These are phyloP conservation scores for Trypanosoma boissoni DNA, from an alignment of 208 protist genomes.

Conservation along the genomic window DNA sequence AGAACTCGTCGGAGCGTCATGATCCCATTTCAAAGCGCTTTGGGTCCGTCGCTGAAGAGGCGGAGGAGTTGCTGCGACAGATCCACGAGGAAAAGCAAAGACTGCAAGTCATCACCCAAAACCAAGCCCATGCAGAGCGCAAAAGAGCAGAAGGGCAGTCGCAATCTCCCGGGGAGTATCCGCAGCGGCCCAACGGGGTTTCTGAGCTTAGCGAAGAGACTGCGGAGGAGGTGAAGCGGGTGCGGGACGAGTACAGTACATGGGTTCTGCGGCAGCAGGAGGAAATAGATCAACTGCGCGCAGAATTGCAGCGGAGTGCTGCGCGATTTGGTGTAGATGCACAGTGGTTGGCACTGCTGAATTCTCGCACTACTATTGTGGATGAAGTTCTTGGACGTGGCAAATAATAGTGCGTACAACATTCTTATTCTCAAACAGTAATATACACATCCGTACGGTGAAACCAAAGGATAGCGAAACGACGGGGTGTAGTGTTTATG, in stretches of 20 bases:
- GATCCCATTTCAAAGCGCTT: too few relatives aligned
- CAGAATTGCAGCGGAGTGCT: conserved; percentile 1
- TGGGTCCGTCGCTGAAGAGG: neutral
- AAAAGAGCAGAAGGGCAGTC: too few relatives aligned
- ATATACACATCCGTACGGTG: too few relatives aligned
- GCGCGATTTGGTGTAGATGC: conserved; percentile 9
- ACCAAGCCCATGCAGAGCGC: neutral
- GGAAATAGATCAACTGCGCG: conserved; percentile 10
- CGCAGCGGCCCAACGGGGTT: neutral
- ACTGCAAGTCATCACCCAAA: neutral
- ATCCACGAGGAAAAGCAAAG: neutral
- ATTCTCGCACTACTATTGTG: neutral
- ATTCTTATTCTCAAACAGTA: too few relatives aligned
- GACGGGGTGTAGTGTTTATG: too few relatives aligned
- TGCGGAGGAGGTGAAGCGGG: neutral
- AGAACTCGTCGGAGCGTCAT: too few relatives aligned
- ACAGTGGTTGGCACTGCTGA: conserved; percentile 7
- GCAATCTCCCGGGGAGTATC: too few relatives aligned
- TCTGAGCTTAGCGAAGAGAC: neutral
- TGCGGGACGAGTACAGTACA: conserved; percentile 5
- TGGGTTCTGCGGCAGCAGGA: conserved; percentile 10
- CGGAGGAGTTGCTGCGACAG: neutral
- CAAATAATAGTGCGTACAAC: too few relatives aligned
- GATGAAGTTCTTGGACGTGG: neutral
- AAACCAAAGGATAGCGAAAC: too few relatives aligned